phyloP scores from a whole-genome alignment of 2,329 filamentous ascomycete genomes.

The Fusarium sp. region DNA sequence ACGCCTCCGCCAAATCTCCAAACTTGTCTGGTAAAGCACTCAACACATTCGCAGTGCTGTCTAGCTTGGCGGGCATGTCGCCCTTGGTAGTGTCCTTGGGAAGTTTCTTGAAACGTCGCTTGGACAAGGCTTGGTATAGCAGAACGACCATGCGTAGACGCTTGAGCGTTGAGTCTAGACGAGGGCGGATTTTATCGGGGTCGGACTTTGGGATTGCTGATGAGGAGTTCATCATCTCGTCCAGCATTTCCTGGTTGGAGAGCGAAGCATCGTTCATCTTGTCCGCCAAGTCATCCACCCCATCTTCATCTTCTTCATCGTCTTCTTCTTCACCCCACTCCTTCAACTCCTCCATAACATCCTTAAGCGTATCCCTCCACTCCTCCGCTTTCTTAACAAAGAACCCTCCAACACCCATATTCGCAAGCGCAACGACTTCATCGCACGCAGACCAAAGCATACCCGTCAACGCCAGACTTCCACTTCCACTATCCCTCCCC shows the following conservation, averaged over 20 bases:
- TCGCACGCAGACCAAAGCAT: slow-evolving; percentile 89
- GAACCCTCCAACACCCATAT: slow-evolving; percentile 75
- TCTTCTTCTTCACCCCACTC: slow-evolving; percentile 85
- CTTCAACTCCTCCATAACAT: slow-evolving; percentile 86
- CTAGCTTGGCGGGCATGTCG: slow-evolving; percentile 57
- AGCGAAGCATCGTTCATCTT: slow-evolving; percentile 47
- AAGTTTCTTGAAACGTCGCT: slow-evolving; percentile 73
- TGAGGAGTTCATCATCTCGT: slow-evolving; percentile 73
- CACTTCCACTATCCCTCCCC: slow-evolving; percentile 55
- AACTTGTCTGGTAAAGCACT: slow-evolving; percentile 72
- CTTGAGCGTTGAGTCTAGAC: slow-evolving; percentile 72
- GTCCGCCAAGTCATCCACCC: slow-evolving; percentile 56
- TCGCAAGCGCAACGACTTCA: slow-evolving; percentile 70
- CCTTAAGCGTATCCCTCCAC: slow-evolving; percentile 79
- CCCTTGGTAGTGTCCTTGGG: slow-evolving; percentile 51
- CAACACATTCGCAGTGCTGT: slow-evolving; percentile 67
- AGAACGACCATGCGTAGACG: slow-evolving; percentile 74
- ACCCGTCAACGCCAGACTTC: slow-evolving; percentile 74
- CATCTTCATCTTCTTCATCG: slow-evolving; percentile 63
- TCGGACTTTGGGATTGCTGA: slow-evolving; percentile 72
- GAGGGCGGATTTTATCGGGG: slow-evolving; percentile 70
- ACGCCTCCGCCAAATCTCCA: slow-evolving; percentile 75
- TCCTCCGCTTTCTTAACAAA: slow-evolving; percentile 78
- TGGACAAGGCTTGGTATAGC: slow-evolving; percentile 75
- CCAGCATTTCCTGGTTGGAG: slow-evolving; percentile 68